Conservation (phyloP, 1,284 basidiomycete genomes). For the Ganoderma sinense region DNA sequence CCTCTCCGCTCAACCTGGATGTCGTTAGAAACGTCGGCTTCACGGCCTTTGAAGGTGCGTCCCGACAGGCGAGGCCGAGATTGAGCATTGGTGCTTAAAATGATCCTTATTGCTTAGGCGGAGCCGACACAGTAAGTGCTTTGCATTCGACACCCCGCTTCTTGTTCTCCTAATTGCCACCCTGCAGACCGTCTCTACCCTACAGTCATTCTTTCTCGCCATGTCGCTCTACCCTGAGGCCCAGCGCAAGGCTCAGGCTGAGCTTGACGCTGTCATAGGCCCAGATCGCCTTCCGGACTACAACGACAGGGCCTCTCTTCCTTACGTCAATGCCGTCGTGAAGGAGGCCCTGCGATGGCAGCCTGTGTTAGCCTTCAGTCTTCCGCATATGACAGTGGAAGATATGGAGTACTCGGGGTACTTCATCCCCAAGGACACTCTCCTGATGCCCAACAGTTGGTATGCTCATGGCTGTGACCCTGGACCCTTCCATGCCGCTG, state of each 20-base stretch:
- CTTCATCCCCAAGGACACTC: constrained; percentile 21
- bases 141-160: neutral
- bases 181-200: constrained; percentile 8
- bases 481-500: neutral
- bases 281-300: constrained; percentile 28
- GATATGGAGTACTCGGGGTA: constrained; percentile 23
- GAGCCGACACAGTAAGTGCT: constrained; percentile 7
- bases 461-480: neutral
- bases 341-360: constrained; percentile 35
- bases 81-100: neutral
- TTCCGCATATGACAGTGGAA: constrained; percentile 12
- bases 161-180: neutral
- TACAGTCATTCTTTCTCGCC: constrained; percentile 39
- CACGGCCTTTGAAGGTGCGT: constrained; percentile 17
- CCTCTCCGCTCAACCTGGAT: neutral
- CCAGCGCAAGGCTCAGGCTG: constrained; percentile 43
- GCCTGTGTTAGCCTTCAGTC: constrained; percentile 25
- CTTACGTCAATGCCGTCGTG: constrained; percentile 32
- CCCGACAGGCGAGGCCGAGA: neutral
- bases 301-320: constrained; percentile 32
- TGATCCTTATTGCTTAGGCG: neutral
- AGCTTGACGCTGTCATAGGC: constrained; percentile 45
- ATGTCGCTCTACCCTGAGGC: constrained; percentile 44
- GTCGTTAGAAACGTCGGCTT: constrained; percentile 11
- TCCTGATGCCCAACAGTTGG: constrained; percentile 1